Conservation (phyloP, 1,284 basidiomycete genomes). For the Trametes hirsuta region DNA sequence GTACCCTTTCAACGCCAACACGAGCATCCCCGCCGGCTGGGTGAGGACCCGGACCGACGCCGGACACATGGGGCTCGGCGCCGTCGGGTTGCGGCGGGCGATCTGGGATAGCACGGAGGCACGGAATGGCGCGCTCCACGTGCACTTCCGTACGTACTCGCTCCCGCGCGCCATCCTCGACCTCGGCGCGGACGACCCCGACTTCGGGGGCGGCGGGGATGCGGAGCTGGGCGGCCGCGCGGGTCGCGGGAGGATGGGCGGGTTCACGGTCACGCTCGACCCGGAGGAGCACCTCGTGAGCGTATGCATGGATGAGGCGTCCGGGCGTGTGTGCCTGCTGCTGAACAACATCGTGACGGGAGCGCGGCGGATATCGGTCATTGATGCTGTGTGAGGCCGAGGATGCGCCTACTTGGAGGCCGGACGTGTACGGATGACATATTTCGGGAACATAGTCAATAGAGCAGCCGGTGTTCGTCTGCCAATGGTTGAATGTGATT, state of each 20-base stretch:
- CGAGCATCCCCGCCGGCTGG: too few relatives aligned
- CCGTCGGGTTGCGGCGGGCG: conserved; percentile 21
- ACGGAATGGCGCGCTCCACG: conserved; percentile 22
- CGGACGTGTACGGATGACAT: neutral
- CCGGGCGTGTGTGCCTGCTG: conserved; percentile 24
- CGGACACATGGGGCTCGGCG: conserved; percentile 21
- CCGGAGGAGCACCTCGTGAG: conserved; percentile 25
- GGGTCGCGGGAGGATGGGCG: conserved; percentile 15
- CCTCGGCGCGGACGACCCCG: conserved; percentile 13
- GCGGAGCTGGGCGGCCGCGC: conserved; percentile 12
- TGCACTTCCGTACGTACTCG: conserved; percentile 25
- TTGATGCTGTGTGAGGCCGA: conserved; percentile 16
- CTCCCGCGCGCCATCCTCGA: conserved; percentile 22
- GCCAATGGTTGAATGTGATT: too few relatives aligned
- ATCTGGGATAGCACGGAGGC: conserved; percentile 26
- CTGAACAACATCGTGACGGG: conserved; percentile 23
- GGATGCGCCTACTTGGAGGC: too few relatives aligned
- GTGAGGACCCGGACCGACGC: conserved; percentile 4
- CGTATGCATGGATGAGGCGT: conserved; percentile 22
- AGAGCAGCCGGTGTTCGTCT: too few relatives aligned
- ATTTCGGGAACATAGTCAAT: too few relatives aligned
- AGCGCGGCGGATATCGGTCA: conserved; percentile 20
- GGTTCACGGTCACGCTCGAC: conserved; percentile 21
- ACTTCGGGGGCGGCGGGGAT: neutral
- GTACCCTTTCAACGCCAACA: conserved; percentile 14